Evolutionary conservation across 1,284 basidiomycete species (phyloP), one percentile per base, ranked within the genome.

Genomic region (Afroboletus lepidellus): DNA sequence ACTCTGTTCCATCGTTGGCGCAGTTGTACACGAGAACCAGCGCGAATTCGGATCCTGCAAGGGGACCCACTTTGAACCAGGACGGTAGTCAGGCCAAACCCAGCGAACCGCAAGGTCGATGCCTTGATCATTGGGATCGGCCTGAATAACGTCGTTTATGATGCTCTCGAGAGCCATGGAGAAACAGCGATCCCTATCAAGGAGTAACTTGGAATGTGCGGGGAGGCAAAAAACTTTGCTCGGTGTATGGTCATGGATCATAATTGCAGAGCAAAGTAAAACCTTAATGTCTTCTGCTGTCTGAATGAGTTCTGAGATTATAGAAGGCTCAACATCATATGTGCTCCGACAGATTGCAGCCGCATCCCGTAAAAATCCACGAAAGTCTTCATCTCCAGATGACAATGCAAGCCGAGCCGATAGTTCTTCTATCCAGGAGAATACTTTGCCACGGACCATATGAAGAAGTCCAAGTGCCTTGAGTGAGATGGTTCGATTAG

Each of bases 41-140:
- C 69, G 69, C 16, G 69, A 60, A 50, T 71, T 66, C 8, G 65
- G 62, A 11, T 16, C 4, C 1, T 46, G 30, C 29, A 70, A 41
- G 5, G 46, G 46, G 11, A 7, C 23, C 78, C 78, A 79, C 13
- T 41, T 54, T 2, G 57, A 57, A 32, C 64, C 62, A 5, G 56
- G 51, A 4, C 54, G 55, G 55, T 75, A 78, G 3, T 38, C 61
- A 1, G 65, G 51, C 77, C 78, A 79, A 37, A 74, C 50, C 1
- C 46, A 44, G 5, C 20, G 1, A 11, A 80, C 50, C 0, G 78
- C 73, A n/a, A 51, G 24, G 46, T 78, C 64, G 5, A 77, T 52
- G 3, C 68, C 73, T 5, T 32, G 30, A 12, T 53, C 34, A 25
- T 50, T 41, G 1, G 18, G 9, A 4, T 48, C 29, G 12, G 50